A percentile compares a stretch with the other conserved stretches of the same genome.
phyloP scores from a whole-genome alignment of 1,139 yeast genomes.

The Candida sanyaensis region DNA sequence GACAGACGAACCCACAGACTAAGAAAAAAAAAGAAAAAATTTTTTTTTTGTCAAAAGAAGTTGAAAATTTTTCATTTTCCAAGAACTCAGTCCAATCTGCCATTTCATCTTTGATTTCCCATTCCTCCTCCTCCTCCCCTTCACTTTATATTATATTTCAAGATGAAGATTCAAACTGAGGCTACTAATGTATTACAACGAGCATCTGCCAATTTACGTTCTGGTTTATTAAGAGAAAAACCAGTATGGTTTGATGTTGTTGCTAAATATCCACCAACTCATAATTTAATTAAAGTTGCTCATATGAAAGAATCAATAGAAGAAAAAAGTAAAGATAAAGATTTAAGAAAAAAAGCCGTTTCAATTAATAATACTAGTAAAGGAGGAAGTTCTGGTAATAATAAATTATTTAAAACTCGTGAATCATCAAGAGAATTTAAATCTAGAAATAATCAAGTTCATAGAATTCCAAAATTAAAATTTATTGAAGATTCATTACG shows the following conservation, averaged over 20 bases:
- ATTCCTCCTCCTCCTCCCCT: too few species aligned
- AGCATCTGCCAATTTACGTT: conserved; percentile 67
- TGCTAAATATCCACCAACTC: conserved; percentile 75
- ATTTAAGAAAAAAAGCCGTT: conserved; percentile 19
- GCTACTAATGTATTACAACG: conserved; percentile 76
- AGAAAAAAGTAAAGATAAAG: conserved; percentile 16
- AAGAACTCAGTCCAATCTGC: not conserved
- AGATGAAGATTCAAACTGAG: conserved; percentile 67
- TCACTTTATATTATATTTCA: too few species aligned
- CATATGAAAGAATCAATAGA: conserved; percentile 27
- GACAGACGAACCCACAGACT: too few species aligned
- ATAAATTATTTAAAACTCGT: conserved; percentile 47
- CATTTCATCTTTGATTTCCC: too few species aligned
- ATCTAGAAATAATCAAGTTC: conserved; percentile 34
- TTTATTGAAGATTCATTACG: conserved; percentile 85
- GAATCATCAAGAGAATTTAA: conserved; percentile 23
- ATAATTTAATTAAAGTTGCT: conserved; percentile 54
- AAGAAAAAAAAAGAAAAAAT: too few species aligned
- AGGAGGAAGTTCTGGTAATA: too few species aligned
- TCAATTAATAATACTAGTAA: not conserved
- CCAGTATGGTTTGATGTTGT: conserved; percentile 91
- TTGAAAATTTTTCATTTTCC: conserved; percentile 1
- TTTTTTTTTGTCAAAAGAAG: too few species aligned
- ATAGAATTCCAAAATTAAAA: conserved; percentile 61
- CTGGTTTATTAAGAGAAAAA: conserved; percentile 64